phyloP scores from a whole-genome alignment of 2,329 filamentous ascomycete genomes.

The Trichophyton verrucosum region DNA sequence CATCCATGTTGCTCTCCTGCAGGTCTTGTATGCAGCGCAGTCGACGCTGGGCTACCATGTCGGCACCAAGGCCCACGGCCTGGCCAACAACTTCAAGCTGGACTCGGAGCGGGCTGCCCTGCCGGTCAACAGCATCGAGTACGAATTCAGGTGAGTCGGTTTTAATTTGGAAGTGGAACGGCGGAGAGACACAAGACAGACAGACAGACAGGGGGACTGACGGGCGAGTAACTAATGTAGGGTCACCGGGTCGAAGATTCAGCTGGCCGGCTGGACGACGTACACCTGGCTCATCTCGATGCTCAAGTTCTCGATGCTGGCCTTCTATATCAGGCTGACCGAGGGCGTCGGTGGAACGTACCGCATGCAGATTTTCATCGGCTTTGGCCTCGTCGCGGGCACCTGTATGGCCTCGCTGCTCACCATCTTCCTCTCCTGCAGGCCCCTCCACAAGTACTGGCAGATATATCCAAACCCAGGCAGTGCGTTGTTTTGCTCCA shows the following conservation, averaged over 20 bases:
- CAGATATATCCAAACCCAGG: constrained; percentile 48
- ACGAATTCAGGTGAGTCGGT: constrained; percentile 22
- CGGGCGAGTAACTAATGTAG: constrained; percentile 16
- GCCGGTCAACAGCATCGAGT: constrained; percentile 31
- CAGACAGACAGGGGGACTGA: neutral
- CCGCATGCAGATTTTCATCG: constrained; percentile 34
- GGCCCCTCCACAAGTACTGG: constrained; percentile 44
- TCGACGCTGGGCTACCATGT: constrained; percentile 37
- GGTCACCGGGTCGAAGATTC: constrained; percentile 40
- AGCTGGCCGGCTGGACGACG: constrained; percentile 40
- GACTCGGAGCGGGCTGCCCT: constrained; percentile 35
- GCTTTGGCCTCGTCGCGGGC: constrained; percentile 34
- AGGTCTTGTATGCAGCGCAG: constrained; percentile 39
- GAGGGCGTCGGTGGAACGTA: constrained; percentile 18
- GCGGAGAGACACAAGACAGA: too few relatives aligned
- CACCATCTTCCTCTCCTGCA: constrained; percentile 41
- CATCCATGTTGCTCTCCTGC: neutral
- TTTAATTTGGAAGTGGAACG: neutral
- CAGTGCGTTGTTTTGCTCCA: constrained; percentile 29
- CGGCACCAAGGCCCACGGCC: constrained; percentile 34
- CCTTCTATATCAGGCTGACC: constrained; percentile 43
- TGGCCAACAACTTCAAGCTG: constrained; percentile 43
- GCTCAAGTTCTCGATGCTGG: constrained; percentile 42
- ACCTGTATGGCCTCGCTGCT: constrained; percentile 41
- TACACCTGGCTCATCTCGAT: constrained; percentile 40